A percentile compares a stretch with the other conserved stretches of the same genome.
Evolutionary conservation across 1,139 yeast genomes (phyloP).

Genomic region (Debaryomyces udenii): DNA sequence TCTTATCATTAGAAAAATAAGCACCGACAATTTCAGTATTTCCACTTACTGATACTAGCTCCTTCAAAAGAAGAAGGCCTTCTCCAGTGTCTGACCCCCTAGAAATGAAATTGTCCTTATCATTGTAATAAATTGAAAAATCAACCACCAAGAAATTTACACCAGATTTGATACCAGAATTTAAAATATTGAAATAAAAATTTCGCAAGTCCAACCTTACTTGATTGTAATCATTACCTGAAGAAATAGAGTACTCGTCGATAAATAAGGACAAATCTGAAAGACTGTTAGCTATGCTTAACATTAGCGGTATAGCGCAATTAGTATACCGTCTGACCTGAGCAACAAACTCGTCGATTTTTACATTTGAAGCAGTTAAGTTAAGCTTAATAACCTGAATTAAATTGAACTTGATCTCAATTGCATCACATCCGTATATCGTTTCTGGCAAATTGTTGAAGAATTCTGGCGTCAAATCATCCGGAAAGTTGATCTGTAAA

Average conservation of each 20-base stretch:
- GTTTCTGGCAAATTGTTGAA: slow-evolving; percentile 6
- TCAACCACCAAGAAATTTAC: slow-evolving; percentile 14
- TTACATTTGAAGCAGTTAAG: slow-evolving; percentile 7
- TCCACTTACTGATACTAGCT: slow-evolving; percentile 12
- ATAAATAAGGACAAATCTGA: slow-evolving; percentile 6
- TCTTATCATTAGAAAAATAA: slow-evolving; percentile 11
- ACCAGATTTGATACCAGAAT: slow-evolving; percentile 12
- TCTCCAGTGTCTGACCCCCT: slow-evolving; percentile 1
- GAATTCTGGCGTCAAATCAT: not conserved
- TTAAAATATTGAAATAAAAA: slow-evolving; percentile 13
- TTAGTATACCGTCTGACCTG: slow-evolving; percentile 12
- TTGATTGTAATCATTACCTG: slow-evolving; percentile 6
- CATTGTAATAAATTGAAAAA: slow-evolving; percentile 10
- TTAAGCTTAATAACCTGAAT: slow-evolving; percentile 13
- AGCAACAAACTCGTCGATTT: slow-evolving; percentile 14
- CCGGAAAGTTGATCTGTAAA: slow-evolving; percentile 15
- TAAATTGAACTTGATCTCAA: slow-evolving; percentile 17
- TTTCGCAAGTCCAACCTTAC: slow-evolving; percentile 10
- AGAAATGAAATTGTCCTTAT: slow-evolving; percentile 8
- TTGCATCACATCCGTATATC: slow-evolving; percentile 17
- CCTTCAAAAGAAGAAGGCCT: slow-evolving; percentile 5
- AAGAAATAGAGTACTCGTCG: slow-evolving; percentile 9
- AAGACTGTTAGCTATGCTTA: slow-evolving; percentile 9
- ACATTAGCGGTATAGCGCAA: slow-evolving; percentile 12
- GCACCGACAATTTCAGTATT: slow-evolving; percentile 16